A percentile compares a stretch with the other conserved stretches of the same genome.
Conservation (phyloP, 345 rosid genomes). For the Syzygium grande region DNA sequence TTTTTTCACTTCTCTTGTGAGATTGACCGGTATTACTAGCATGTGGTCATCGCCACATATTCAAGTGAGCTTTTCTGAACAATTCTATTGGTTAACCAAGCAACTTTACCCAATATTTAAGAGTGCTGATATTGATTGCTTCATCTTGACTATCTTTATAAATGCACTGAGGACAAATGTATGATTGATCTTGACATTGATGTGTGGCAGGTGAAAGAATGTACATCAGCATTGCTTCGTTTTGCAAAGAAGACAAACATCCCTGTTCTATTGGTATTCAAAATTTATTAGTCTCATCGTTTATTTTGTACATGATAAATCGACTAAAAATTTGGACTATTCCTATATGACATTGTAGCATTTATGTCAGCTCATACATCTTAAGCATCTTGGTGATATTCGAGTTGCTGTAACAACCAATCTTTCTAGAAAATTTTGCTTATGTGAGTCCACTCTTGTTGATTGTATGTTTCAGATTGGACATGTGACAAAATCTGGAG, state of each 20-base stretch:
- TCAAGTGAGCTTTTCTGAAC: background rate
- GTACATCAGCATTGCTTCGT: slow-evolving; percentile 79
- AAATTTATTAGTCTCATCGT: background rate
- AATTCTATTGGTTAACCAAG: background rate
- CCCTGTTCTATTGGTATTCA: slow-evolving; percentile 75
- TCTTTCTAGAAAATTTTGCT: background rate
- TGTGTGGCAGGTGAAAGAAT: slow-evolving; percentile 69
- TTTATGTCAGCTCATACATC: background rate
- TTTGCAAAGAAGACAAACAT: slow-evolving; percentile 80
- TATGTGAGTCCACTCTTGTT: background rate
- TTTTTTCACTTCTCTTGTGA: background rate
- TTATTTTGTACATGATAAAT: background rate
- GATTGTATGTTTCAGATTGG: slow-evolving; percentile 50
- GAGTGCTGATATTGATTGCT: background rate
- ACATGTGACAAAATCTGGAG: slow-evolving; percentile 89
- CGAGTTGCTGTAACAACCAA: background rate
- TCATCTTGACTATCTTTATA: background rate
- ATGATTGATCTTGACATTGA: background rate
- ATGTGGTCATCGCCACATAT: background rate
- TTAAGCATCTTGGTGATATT: background rate
- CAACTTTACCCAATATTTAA: background rate
- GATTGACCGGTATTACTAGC: background rate
- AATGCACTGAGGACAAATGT: background rate
- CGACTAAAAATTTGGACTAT: background rate
- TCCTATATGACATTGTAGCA: background rate